These are phyloP conservation scores for Lentinula detonsa DNA, from an alignment of 768 basidiomycete species.

Conservation along the genomic window DNA sequence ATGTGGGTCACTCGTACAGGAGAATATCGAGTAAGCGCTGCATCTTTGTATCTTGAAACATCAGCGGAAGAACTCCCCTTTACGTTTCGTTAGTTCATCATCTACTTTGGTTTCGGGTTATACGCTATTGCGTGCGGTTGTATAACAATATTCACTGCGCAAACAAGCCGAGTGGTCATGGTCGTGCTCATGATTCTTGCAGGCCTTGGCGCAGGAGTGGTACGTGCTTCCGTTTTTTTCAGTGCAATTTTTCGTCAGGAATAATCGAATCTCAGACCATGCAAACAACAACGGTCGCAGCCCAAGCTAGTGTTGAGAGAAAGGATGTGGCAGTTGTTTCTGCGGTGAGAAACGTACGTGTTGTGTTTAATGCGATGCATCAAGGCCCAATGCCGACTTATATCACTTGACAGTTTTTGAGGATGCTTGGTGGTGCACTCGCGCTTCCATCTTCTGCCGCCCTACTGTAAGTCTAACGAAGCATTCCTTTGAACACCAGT, in stretches of 20 bases:
- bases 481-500: background rate
- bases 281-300: constrained; percentile 64
- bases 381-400: background rate
- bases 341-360: background rate
- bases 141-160: constrained; percentile 51
- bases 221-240: constrained; percentile 5
- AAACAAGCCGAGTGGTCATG: constrained; percentile 41
- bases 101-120: constrained; percentile 57
- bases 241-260: too few species aligned
- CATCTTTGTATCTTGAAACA: background rate
- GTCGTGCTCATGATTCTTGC: constrained; percentile 57
- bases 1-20: constrained; percentile 62
- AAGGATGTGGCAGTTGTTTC: constrained; percentile 77
- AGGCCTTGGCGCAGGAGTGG: constrained; percentile 56
- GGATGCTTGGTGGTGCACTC: constrained; percentile 65
- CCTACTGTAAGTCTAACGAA: constrained; percentile 34
- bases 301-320: constrained; percentile 65
- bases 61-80: background rate
- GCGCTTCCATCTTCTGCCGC: constrained; percentile 57
- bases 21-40: constrained; percentile 42
- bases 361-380: constrained; percentile 15
- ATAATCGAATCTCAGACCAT: constrained; percentile 29
- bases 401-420: constrained; percentile 51
- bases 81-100: constrained; percentile 36
- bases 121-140: constrained; percentile 71